Evolutionary conservation across 805 yeast genomes (phyloP).

Genomic region (Candida loeiensis): DNA sequence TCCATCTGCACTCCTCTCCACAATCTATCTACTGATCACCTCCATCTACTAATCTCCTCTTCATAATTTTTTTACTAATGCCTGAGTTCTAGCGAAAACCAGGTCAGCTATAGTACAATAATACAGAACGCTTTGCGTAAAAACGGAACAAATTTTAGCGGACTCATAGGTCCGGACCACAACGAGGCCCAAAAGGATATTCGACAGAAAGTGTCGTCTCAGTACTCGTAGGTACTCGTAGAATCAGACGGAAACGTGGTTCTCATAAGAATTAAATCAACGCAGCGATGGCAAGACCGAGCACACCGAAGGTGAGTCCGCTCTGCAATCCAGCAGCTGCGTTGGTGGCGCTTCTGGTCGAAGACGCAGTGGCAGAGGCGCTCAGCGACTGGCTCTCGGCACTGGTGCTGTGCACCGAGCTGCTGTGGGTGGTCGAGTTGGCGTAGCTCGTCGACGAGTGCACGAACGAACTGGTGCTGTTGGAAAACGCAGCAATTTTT

Average conservation of each 20-base stretch:
- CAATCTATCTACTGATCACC: no score
- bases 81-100: neutral
- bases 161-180: neutral
- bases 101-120: neutral
- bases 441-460: constrained; percentile 19
- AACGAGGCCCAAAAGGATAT: neutral
- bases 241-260: neutral
- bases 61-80: neutral
- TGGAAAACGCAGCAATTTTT: constrained; percentile 38
- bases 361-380: constrained; percentile 18
- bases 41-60: no score
- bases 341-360: constrained; percentile 23
- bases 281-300: constrained; percentile 35
- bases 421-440: constrained; percentile 8
- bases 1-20: no score
- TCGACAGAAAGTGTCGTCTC: no score
- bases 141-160: neutral
- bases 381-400: constrained; percentile 8
- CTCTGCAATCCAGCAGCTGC: constrained; percentile 23
- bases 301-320: constrained; percentile 17
- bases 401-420: constrained; percentile 1
- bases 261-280: constrained; percentile 21
- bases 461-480: constrained; percentile 24
- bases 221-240: neutral
- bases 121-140: constrained; percentile 1